Conservation (phyloP, 2,329 filamentous ascomycete species). For the Alternaria sp. region DNA sequence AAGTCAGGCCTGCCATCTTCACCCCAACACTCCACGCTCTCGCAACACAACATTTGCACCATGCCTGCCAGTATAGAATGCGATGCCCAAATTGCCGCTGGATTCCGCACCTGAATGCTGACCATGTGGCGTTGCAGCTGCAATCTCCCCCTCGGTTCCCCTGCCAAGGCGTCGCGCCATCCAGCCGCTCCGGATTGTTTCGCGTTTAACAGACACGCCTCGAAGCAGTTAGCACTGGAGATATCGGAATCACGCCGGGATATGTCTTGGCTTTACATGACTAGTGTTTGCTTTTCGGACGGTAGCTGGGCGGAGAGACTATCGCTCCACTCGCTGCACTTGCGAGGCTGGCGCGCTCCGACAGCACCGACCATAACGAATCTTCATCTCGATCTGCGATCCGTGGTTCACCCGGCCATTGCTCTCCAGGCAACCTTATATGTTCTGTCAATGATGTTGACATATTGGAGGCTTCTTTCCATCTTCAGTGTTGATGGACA, state of each 20-base stretch:
- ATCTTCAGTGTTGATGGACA: background rate
- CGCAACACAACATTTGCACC: background rate
- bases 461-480: background rate
- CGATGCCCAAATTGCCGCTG: background rate
- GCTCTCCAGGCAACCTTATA: background rate
- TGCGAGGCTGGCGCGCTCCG: background rate
- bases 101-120: background rate
- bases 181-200: constrained; percentile 6
- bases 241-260: constrained; percentile 2
- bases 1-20: background rate
- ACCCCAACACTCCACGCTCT: background rate
- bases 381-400: background rate
- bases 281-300: constrained; percentile 3
- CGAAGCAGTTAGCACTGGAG: background rate
- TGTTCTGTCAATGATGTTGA: background rate
- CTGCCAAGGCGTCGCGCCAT: constrained; percentile 13
- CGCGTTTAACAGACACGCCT: background rate
- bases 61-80: background rate
- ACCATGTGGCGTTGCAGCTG: background rate
- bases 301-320: background rate
- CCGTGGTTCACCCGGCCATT: background rate
- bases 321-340: background rate
- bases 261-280: background rate
- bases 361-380: background rate
- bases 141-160: constrained; percentile 9